Percentiles rank a stretch among this genome's conserved stretches.
These are phyloP conservation scores for Osmanthus fragrans DNA, from an alignment of 257 asterid genomes.

Conservation along the genomic window DNA sequence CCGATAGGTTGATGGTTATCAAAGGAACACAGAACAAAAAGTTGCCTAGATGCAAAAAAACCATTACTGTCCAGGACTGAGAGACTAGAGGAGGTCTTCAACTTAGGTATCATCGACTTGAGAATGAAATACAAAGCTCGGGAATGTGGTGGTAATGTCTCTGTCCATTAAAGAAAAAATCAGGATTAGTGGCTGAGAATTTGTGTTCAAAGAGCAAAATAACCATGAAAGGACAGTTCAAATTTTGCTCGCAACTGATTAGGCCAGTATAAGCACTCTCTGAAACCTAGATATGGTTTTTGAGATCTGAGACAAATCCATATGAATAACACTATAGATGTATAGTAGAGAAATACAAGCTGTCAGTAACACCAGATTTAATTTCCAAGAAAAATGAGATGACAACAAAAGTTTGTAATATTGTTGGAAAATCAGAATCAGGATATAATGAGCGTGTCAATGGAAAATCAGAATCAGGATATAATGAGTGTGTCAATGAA, in stretches of 20 bases:
- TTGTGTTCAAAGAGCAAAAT: not conserved
- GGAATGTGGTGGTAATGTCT: constrained; percentile 89
- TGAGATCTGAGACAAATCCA: not conserved
- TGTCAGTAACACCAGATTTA: not conserved
- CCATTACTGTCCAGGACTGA: constrained; percentile 6
- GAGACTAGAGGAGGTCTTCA: not conserved
- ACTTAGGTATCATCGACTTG: constrained; percentile 72
- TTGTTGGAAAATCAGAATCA: not conserved
- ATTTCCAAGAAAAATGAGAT: not conserved
- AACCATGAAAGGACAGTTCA: not conserved
- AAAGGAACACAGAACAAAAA: not conserved
- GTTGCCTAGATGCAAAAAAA: constrained; percentile 2
- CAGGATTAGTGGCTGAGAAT: constrained; percentile 14
- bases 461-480: not conserved
- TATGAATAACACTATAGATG: not conserved
- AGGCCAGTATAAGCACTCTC: too few species aligned
- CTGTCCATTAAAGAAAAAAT: constrained; percentile 37
- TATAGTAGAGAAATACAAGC: not conserved
- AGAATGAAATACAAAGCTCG: constrained; percentile 88
- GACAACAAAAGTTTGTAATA: not conserved
- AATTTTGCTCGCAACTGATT: not conserved
- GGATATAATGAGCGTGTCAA: not conserved
- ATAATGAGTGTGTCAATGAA: not conserved
- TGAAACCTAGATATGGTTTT: too few species aligned
- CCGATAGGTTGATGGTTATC: constrained; percentile 17